A percentile compares a stretch with the other conserved stretches of the same genome.
Conservation (phyloP, 768 basidiomycete genomes). For the Tulasnella sp. region DNA sequence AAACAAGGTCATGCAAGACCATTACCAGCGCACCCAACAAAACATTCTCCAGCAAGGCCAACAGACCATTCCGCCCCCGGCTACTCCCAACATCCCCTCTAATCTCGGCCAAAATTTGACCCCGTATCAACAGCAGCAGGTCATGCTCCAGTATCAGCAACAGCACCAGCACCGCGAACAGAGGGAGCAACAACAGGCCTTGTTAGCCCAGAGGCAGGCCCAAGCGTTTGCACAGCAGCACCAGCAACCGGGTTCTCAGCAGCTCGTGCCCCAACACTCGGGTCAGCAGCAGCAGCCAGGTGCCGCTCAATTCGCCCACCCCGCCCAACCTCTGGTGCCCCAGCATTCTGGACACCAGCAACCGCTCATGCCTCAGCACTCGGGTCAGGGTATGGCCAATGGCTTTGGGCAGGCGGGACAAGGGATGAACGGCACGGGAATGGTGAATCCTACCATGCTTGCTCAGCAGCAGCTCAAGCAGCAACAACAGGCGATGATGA, state of each 20-base stretch:
- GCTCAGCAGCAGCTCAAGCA: slow-evolving; percentile 18
- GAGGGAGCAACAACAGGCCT: slow-evolving; percentile 21
- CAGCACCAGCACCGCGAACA: slow-evolving; percentile 23
- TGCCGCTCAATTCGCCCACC: neutral
- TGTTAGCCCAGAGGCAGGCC: slow-evolving; percentile 14
- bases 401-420: neutral
- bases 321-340: neutral
- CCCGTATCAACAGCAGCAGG: slow-evolving; percentile 22
- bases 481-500: slow-evolving; percentile 17
- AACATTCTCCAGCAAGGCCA: neutral
- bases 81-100: neutral
- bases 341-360: neutral
- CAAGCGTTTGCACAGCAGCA: slow-evolving; percentile 20
- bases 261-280: slow-evolving; percentile 15
- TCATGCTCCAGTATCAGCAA: slow-evolving; percentile 21
- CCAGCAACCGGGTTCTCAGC: slow-evolving; percentile 22
- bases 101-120: slow-evolving; percentile 12
- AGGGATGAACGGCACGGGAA: neutral
- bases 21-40: slow-evolving; percentile 6
- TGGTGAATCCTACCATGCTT: neutral
- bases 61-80: neutral
- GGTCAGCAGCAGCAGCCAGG: slow-evolving; percentile 15
- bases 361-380: slow-evolving; percentile 1
- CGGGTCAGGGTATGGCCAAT: slow-evolving; percentile 2
- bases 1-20: neutral